Conservation (phyloP, 2,329 filamentous ascomycete species). For the Colletotrichum filicis region DNA sequence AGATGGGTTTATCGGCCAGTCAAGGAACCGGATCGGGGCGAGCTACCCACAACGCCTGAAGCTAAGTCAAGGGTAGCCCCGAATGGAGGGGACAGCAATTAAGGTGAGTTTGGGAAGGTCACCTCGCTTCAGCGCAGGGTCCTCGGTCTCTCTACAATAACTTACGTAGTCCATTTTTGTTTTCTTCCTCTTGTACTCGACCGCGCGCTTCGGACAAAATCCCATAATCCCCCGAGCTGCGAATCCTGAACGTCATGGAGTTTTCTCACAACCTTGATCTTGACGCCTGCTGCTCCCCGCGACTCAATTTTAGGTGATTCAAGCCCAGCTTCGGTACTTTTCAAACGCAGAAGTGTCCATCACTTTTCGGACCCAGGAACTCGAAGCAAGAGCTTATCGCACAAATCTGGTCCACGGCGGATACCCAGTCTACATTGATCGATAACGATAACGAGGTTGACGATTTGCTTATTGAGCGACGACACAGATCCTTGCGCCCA, state of each 20-base stretch:
- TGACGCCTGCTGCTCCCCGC: constrained; percentile 9
- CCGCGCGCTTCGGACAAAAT: constrained; percentile 31
- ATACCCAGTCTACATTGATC: background rate
- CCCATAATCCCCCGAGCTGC: background rate
- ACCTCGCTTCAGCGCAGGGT: constrained; percentile 31
- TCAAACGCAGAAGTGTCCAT: background rate
- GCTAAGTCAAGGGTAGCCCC: constrained; percentile 35
- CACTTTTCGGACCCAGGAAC: background rate
- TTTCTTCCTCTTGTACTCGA: constrained; percentile 19
- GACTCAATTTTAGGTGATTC: constrained; percentile 24
- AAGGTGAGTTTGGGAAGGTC: constrained; percentile 33
- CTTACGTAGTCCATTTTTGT: constrained; percentile 34
- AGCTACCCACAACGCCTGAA: constrained; percentile 29
- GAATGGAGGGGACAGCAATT: constrained; percentile 27
- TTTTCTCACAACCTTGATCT: constrained; percentile 3
- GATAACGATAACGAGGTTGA: constrained; percentile 20
- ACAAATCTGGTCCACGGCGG: background rate
- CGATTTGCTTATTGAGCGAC: background rate
- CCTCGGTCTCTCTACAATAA: constrained; percentile 29
- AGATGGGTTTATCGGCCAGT: constrained; percentile 31
- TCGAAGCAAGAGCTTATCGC: background rate
- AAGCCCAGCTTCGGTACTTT: background rate
- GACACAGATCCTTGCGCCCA: background rate
- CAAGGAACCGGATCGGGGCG: constrained; percentile 19
- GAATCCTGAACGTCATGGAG: constrained; percentile 33